Conservation (phyloP, 176 grass and related monocot species). For the Oryza brachyantha region DNA sequence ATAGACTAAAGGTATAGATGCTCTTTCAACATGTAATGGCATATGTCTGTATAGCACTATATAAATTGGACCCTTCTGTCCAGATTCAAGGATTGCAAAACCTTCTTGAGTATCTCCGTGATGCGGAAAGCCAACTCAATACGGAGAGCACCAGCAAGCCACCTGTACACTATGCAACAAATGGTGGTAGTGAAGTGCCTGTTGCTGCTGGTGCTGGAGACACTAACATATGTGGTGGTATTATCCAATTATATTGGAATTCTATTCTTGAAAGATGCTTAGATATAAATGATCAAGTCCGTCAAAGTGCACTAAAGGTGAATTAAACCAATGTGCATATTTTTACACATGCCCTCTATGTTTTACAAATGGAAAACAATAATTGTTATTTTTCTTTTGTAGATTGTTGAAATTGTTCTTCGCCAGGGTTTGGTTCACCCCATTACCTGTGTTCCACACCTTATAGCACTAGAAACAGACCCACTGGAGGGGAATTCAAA, state of each 20-base stretch:
- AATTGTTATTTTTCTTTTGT: slow-evolving; percentile 25
- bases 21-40: slow-evolving; percentile 24
- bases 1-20: slow-evolving; percentile 68
- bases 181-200: slow-evolving; percentile 70
- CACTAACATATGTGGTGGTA: slow-evolving; percentile 98
- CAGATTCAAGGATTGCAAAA: slow-evolving; percentile 99
- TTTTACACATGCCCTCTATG: slow-evolving; percentile 15
- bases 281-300: slow-evolving; percentile 80
- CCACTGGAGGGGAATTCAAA: slow-evolving; percentile 80
- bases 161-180: slow-evolving; percentile 33
- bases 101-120: slow-evolving; percentile 85
- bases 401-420: slow-evolving; percentile 99
- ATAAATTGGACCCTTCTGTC: slow-evolving; percentile 1
- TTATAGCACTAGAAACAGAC: slow-evolving; percentile 98
- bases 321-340: slow-evolving; percentile 11
- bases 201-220: slow-evolving; percentile 98
- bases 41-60: neutral
- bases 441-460: slow-evolving; percentile 89
- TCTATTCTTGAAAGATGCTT: slow-evolving; percentile 90
- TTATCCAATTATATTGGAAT: slow-evolving; percentile 95
- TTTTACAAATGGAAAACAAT: slow-evolving; percentile 11
- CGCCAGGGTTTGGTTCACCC: slow-evolving; percentile 96
- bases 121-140: slow-evolving; percentile 86
- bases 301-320: slow-evolving; percentile 86
- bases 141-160: slow-evolving; percentile 48